Evolutionary conservation across 352 stramenopile species (phyloP).

Genomic region (Globisporangium orthogonon): DNA sequence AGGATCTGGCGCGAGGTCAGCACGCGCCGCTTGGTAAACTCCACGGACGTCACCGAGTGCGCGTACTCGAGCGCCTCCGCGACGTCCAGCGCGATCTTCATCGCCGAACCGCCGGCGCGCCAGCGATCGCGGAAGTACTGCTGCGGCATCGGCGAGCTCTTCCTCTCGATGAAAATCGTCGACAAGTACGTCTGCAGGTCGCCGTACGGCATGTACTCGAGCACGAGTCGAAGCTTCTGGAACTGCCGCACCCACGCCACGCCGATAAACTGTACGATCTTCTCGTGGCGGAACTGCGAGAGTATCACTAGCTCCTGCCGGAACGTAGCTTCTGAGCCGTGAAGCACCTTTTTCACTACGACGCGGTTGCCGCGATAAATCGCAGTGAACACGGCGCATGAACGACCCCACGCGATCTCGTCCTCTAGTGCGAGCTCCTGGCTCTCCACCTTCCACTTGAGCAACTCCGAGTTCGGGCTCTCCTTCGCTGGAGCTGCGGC

Average conservation of each 20-base stretch:
- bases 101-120: neutral
- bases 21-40: slow-evolving; percentile 11
- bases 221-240: slow-evolving; percentile 11
- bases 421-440: slow-evolving; percentile 6
- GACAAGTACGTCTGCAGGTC: slow-evolving; percentile 20
- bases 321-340: slow-evolving; percentile 7
- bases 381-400: slow-evolving; percentile 11
- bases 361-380: slow-evolving; percentile 10
- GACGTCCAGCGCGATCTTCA: slow-evolving; percentile 19
- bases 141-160: neutral
- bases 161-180: slow-evolving; percentile 4
- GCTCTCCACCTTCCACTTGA: slow-evolving; percentile 5
- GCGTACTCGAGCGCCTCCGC: slow-evolving; percentile 19
- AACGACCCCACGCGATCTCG: slow-evolving; percentile 11
- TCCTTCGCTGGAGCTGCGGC: no score
- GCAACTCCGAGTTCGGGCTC: neutral
- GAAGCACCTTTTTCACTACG: slow-evolving; percentile 10
- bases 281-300: slow-evolving; percentile 15
- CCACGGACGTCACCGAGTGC: slow-evolving; percentile 13
- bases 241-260: slow-evolving; percentile 13
- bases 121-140: slow-evolving; percentile 1
- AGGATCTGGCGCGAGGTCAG: slow-evolving; percentile 26
- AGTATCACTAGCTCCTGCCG: slow-evolving; percentile 15
- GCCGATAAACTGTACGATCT: slow-evolving; percentile 19
- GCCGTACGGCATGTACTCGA: slow-evolving; percentile 25